Conservation (phyloP, 2,329 filamentous ascomycete species). For the Colletotrichum sp. region DNA sequence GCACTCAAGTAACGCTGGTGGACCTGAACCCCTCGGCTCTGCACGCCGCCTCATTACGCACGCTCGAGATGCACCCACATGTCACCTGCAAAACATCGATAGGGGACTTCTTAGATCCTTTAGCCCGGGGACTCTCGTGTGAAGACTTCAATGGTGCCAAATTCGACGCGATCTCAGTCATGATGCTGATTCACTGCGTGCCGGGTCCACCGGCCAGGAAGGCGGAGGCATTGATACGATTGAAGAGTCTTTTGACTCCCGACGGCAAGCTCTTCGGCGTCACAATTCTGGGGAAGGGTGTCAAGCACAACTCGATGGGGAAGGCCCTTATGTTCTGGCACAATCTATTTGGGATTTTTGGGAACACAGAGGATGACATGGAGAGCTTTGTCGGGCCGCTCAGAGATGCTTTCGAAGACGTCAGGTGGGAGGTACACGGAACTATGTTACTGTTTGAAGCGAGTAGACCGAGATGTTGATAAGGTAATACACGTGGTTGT, state of each 20-base stretch:
- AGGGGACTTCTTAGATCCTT: neutral
- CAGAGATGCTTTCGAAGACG: neutral
- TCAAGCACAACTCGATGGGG: neutral
- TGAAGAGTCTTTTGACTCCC: conserved; percentile 19
- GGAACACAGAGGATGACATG: neutral
- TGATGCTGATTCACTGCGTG: conserved; percentile 29
- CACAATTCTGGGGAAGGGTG: conserved; percentile 24
- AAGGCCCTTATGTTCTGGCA: conserved; percentile 4
- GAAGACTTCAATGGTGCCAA: neutral
- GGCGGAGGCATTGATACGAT: neutral
- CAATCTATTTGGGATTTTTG: neutral
- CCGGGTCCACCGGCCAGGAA: conserved; percentile 24
- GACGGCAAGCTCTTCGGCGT: conserved; percentile 28
- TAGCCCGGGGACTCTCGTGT: neutral
- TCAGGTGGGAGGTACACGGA: neutral
- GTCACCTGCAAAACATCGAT: neutral
- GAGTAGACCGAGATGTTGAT: neutral
- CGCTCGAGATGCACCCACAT: neutral
- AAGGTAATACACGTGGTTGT: neutral
- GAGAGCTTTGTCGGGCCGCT: neutral
- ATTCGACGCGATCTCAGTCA: conserved; percentile 1
- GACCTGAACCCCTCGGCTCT: conserved; percentile 7
- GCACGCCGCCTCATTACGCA: neutral
- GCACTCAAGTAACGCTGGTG: neutral
- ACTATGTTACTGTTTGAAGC: conserved; percentile 7